Evolutionary conservation across 1,284 basidiomycete genomes (phyloP).

Genomic region (Cryptococcus hybrid): DNA sequence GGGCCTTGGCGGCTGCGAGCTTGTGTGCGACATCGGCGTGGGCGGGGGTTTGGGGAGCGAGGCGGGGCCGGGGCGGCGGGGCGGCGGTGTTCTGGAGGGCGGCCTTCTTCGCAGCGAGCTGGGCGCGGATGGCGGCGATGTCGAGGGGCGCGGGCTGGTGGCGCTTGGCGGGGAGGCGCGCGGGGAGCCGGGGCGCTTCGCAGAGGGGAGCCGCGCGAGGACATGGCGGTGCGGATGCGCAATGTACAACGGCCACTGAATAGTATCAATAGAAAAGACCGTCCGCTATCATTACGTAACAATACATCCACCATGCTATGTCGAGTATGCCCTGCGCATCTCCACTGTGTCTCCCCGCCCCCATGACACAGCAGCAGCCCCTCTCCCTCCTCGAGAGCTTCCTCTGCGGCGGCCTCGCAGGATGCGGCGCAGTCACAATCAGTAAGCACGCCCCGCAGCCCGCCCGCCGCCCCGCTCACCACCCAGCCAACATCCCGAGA

Average conservation of each 20-base stretch:
- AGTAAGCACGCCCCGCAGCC: conserved; percentile 33
- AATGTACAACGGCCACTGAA: too few relatives aligned
- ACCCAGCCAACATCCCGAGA: conserved; percentile 62
- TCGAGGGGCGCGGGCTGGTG: conserved; percentile 21
- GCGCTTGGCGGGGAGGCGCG: conserved; percentile 12
- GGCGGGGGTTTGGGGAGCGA: conserved; percentile 21
- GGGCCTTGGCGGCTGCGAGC: conserved; percentile 73
- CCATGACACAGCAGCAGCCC: conserved; percentile 12
- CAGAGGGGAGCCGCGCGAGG: conserved; percentile 20
- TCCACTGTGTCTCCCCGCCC: too few relatives aligned
- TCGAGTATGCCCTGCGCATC: too few relatives aligned
- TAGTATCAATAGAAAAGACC: too few relatives aligned
- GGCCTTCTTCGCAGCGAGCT: conserved; percentile 79
- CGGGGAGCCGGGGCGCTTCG: conserved; percentile 20
- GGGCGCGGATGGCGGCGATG: conserved; percentile 56
- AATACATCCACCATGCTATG: too few relatives aligned
- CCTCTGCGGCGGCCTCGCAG: conserved; percentile 80
- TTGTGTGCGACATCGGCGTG: conserved; percentile 55
- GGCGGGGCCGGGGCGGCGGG: conserved; percentile 24
- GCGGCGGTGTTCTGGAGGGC: conserved; percentile 60
- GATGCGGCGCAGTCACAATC: conserved; percentile 73
- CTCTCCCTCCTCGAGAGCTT: conserved; percentile 65
- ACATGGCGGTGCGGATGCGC: conserved; percentile 10
- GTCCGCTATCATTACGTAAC: too few relatives aligned
- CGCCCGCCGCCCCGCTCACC: too few relatives aligned